Percentiles rank a stretch among this genome's conserved stretches.
These are phyloP conservation scores for Alternaria gaisen DNA, from an alignment of 2,329 filamentous ascomycete genomes.

Conservation along the genomic window DNA sequence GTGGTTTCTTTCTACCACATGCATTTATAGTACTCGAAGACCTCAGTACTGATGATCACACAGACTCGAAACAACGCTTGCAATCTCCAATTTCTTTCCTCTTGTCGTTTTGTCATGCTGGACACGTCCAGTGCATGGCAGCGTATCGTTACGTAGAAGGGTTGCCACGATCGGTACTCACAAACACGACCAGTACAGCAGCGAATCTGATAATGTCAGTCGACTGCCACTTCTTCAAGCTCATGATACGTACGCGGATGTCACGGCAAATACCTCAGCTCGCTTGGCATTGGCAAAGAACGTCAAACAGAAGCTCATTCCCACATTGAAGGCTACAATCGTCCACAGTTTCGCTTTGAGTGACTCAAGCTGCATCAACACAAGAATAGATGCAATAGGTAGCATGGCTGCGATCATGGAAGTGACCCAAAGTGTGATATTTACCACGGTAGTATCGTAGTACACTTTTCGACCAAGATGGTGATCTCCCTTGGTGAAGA, in stretches of 20 bases:
- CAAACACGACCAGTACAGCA: constrained; percentile 13
- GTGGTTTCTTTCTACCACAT: neutral
- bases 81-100: neutral
- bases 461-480: neutral
- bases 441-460: constrained; percentile 1
- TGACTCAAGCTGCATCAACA: constrained; percentile 21
- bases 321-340: constrained; percentile 36
- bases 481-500: neutral
- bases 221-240: neutral
- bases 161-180: neutral
- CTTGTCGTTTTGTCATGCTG: neutral
- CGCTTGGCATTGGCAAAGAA: constrained; percentile 33
- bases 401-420: constrained; percentile 32
- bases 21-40: neutral
- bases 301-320: constrained; percentile 31
- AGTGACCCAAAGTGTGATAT: constrained; percentile 28
- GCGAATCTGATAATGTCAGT: constrained; percentile 7
- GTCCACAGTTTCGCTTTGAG: constrained; percentile 20
- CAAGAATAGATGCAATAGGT: constrained; percentile 31
- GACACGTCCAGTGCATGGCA: neutral
- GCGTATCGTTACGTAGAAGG: neutral
- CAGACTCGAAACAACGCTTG: neutral
- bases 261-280: constrained; percentile 37
- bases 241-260: constrained; percentile 31
- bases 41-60: neutral